Conservation (phyloP, 2,329 filamentous ascomycete genomes). For the Colletotrichum cordylinicola region DNA sequence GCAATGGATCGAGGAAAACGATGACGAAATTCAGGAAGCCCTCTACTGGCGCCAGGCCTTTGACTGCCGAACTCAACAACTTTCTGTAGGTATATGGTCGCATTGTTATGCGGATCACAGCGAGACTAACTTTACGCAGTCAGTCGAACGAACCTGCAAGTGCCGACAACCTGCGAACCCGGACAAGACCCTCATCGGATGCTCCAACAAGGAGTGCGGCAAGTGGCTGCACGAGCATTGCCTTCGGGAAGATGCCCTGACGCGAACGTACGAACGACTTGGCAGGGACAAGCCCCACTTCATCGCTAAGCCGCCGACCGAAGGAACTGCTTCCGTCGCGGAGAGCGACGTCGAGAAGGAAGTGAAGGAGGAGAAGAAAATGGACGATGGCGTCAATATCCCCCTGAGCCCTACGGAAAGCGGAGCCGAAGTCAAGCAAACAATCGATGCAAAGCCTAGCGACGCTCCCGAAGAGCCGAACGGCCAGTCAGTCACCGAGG, state of each 20-base stretch:
- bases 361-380: constrained; percentile 13
- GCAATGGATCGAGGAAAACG: constrained; percentile 73
- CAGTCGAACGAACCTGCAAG: constrained; percentile 61
- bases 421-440: constrained; percentile 54
- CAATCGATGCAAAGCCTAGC: constrained; percentile 58
- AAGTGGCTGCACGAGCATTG: constrained; percentile 71
- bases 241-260: constrained; percentile 60
- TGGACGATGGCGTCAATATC: constrained; percentile 14
- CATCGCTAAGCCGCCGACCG: constrained; percentile 30
- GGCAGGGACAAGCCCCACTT: constrained; percentile 57
- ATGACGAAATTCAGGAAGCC: constrained; percentile 64
- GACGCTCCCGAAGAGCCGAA: constrained; percentile 44
- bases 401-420: constrained; percentile 59
- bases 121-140: constrained; percentile 37
- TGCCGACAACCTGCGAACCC: constrained; percentile 68
- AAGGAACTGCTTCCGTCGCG: not conserved
- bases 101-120: not conserved
- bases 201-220: constrained; percentile 58
- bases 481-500: constrained; percentile 37
- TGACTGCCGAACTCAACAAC: constrained; percentile 60
- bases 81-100: constrained; percentile 55
- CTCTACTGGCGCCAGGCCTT: constrained; percentile 71
- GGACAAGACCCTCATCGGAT: constrained; percentile 64
- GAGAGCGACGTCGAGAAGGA: constrained; percentile 45
- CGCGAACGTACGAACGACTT: constrained; percentile 54